Conservation (phyloP, 2,329 filamentous ascomycete species). For the Aspergillus niger region DNA sequence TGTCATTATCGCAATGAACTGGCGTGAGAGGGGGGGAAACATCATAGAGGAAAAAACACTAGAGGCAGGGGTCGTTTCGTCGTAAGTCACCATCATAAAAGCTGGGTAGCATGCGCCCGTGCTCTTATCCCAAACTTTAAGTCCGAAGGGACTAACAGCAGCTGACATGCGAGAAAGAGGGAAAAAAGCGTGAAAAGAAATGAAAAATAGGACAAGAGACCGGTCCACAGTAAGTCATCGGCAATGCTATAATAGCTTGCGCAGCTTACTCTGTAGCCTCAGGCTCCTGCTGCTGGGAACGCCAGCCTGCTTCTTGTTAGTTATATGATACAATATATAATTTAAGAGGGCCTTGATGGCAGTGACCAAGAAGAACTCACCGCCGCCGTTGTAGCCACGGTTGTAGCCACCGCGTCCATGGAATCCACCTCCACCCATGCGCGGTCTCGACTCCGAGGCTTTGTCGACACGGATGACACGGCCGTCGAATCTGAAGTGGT, state of each 20-base stretch:
- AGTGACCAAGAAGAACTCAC: neutral
- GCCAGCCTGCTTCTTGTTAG: constrained; percentile 18
- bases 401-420: constrained; percentile 51
- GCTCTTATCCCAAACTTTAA: neutral
- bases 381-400: constrained; percentile 26
- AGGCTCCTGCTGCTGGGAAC: constrained; percentile 22
- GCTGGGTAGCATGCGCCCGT: neutral
- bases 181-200: neutral
- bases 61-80: constrained; percentile 2
- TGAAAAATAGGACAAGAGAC: neutral
- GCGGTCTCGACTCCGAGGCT: constrained; percentile 66
- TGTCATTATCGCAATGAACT: constrained; percentile 1
- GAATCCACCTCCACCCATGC: constrained; percentile 37
- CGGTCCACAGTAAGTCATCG: neutral
- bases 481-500: constrained; percentile 75
- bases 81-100: constrained; percentile 1
- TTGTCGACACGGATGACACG: constrained; percentile 94
- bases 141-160: constrained; percentile 1
- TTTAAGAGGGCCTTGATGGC: neutral
- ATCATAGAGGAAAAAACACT: neutral
- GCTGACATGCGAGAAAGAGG: neutral
- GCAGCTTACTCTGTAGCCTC: neutral
- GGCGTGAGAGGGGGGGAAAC: neutral
- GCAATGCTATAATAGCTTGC: neutral
- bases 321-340: neutral